phyloP scores from a whole-genome alignment of 2,329 filamentous ascomycete species.

The Aspergillus ochraceus region DNA sequence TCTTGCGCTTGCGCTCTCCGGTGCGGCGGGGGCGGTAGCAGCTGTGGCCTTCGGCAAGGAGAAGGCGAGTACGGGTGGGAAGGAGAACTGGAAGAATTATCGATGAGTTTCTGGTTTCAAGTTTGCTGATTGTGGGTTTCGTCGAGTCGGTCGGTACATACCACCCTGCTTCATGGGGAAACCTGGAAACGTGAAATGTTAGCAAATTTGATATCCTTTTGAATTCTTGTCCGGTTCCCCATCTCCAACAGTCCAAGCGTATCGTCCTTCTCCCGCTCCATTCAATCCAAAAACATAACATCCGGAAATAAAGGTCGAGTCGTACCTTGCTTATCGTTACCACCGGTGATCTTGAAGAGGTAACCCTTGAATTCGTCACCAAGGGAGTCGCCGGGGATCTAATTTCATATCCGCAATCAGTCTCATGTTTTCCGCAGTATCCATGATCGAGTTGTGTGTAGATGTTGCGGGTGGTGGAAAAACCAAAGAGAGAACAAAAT shows the following conservation, averaged over 20 bases:
- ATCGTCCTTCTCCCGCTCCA: not conserved
- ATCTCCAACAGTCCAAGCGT: not conserved
- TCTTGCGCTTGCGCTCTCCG: slow-evolving; percentile 99
- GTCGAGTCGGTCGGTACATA: slow-evolving; percentile 39
- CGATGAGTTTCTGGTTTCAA: slow-evolving; percentile 29
- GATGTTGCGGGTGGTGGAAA: slow-evolving; percentile 9
- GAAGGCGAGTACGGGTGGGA: slow-evolving; percentile 95
- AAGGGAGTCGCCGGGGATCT: slow-evolving; percentile 90
- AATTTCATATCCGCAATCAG: slow-evolving; percentile 33
- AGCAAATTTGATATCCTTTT: slow-evolving; percentile 19
- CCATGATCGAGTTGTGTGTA: slow-evolving; percentile 3
- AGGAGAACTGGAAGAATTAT: slow-evolving; percentile 64
- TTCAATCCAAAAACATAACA: not conserved
- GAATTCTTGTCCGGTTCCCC: not conserved
- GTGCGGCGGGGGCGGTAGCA: slow-evolving; percentile 98
- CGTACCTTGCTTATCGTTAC: slow-evolving; percentile 98
- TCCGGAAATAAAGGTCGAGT: slow-evolving; percentile 6
- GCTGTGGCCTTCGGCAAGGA: slow-evolving; percentile 91
- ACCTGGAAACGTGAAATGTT: slow-evolving; percentile 46
- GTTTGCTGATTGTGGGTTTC: slow-evolving; percentile 21
- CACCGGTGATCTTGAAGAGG: slow-evolving; percentile 98
- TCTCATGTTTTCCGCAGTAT: slow-evolving; percentile 22
- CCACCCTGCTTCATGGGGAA: slow-evolving; percentile 99
- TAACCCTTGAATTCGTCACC: slow-evolving; percentile 99
- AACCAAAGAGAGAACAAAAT: not conserved